Evolutionary conservation across 495 filamentous ascomycete genomes (phyloP), one percentile per base, ranked within the genome.

Genomic region (Tuber melanosporum): DNA sequence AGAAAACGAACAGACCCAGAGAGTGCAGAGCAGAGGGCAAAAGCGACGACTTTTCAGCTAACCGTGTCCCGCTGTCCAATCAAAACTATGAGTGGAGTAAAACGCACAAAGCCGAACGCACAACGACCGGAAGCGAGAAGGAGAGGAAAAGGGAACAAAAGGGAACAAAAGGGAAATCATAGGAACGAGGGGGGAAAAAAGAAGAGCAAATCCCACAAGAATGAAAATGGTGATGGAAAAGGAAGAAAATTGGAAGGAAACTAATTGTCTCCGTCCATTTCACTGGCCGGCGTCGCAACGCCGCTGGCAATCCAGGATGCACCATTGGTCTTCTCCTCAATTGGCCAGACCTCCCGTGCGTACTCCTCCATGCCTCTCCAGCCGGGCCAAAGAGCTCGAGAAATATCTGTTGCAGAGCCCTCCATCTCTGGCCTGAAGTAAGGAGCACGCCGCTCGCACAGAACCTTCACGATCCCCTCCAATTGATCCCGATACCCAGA

Each of bases 291-390:
- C 14, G 78, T 80, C 45, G 78, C 77, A 22, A 80, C 79, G 44
- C 78, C 78, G 49, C 78, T 80, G 7, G 78, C 77, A 71, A 80
- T 80, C 95, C 95, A 99, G 39, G 91, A 91, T 80, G 94, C 86
- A 8, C 95, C 95, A 85, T 99, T 98, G 3, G 93, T 92, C 76
- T 92, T 90, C 86, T 99, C 95, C 84, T 99, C 95, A 5, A 97
- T 87, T 0, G 94, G 94, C 82, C 98, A 99, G 0, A 96, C 94
- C 82, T 99, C 95, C 36, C 93, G 88, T 43, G 95, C 95, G 84
- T 98, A 99, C 84, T 98, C 95, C 81, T 98, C 94, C 83, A 99
- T 89, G 52, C 94, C 92, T 57, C 95, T 88, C 83, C 92, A 92
- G 8, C 95, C 95, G 81, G 96, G 92, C 95, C 95, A 98, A 69